phyloP scores from a whole-genome alignment of 1,139 yeast species.

The Geotrichum candidum region DNA sequence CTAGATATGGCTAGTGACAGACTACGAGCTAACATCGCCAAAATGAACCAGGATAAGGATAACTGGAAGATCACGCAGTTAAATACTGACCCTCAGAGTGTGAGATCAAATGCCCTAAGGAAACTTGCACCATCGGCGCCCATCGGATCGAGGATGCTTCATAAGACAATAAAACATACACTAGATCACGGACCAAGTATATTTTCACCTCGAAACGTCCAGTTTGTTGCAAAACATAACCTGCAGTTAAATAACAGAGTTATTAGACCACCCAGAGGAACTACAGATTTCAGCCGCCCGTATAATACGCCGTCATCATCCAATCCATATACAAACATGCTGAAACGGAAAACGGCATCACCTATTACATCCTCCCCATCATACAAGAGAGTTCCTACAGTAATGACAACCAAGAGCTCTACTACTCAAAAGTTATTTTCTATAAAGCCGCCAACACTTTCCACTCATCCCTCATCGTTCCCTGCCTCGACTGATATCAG shows the following conservation, averaged over 20 bases:
- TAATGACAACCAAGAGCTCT: not conserved
- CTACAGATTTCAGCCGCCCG: not conserved
- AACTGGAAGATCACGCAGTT: slow-evolving; percentile 13
- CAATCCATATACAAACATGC: not conserved
- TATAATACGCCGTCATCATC: not conserved
- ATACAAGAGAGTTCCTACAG: not conserved
- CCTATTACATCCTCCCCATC: not conserved
- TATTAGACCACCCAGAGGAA: slow-evolving; percentile 2
- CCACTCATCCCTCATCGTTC: not conserved
- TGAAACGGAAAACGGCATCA: not conserved
- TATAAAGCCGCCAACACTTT: not conserved
- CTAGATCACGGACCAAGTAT: slow-evolving; percentile 13
- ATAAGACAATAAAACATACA: slow-evolving; percentile 10
- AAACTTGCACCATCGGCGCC: slow-evolving; percentile 6
- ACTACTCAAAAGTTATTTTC: slow-evolving; percentile 4
- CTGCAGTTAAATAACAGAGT: not conserved
- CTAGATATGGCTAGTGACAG: slow-evolving; percentile 8
- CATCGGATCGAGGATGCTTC: slow-evolving; percentile 10
- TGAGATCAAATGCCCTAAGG: slow-evolving; percentile 4
- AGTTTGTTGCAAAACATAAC: not conserved
- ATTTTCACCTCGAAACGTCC: slow-evolving; percentile 7
- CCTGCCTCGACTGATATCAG: not conserved
- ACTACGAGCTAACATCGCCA: slow-evolving; percentile 9
- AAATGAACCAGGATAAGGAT: slow-evolving; percentile 12
- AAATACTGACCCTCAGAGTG: slow-evolving; percentile 9